Base-by-base conservation (phyloP, 306 rosid genomes). In the Citrullus mucosospermus region DNA sequence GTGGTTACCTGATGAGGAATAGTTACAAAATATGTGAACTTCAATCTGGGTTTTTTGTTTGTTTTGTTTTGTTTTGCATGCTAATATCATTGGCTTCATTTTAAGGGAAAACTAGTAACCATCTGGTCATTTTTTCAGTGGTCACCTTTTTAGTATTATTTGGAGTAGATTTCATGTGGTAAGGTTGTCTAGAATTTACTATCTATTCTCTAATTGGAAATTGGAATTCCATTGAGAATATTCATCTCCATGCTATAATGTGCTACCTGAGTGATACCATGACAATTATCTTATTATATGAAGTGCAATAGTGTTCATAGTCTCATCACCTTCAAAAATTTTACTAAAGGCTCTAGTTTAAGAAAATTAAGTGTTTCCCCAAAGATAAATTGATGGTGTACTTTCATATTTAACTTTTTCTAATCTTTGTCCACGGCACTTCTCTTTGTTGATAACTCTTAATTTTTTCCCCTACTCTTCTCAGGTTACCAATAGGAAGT, bases 401-500 rank as follows among this genome's bases (percentile, higher is more conserved):
- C 34, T 68, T 69, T 44, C 56, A 11, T 14, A 44, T 69, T 69
- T 69, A 44, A 22, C 2, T 22, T 44, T 44, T 70, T 18, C n/a
- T 12, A 22, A n/a, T 70, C 13, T 65, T 32, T 36, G 46, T 65
- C 20, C 46, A 65, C 34, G 3, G 9, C 12, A 65, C 46, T 25
- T 14, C 12, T 0, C 20, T 28, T 56, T 22, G 18, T 32, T 50
- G 44, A 8, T 25, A 28, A 8, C 15, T 6, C 67, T 12, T 38
- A 34, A 18, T 54, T 43, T 74, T 32, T 8, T 18, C 17, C 71
- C 22, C 22, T 30, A 71, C 46, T 20, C 57, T 73, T 61, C 61
- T 80, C 86, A 95, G 98, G 97, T 95, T 73, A 84, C 92, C 80
- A 95, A 95, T 82, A 78, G 96, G 69, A 85, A 91, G 81, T 81